Evolutionary conservation across 2,329 filamentous ascomycete genomes (phyloP).

Genomic region (Aspergillus amoenus): DNA sequence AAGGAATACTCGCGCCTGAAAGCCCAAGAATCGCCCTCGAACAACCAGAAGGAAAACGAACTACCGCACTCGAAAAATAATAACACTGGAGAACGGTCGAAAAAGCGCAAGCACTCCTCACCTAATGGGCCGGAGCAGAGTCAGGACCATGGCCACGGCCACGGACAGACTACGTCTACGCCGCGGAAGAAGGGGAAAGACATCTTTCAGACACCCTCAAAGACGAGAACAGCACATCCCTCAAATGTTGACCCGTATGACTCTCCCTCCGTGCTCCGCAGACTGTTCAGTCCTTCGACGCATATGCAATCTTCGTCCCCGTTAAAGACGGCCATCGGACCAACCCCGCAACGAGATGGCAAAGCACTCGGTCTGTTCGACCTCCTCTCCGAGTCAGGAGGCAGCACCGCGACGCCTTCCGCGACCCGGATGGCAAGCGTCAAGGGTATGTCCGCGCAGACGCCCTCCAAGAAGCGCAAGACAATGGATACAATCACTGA

Average conservation of each 20-base stretch:
- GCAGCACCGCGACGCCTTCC: slow-evolving; percentile 36
- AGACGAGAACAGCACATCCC: slow-evolving; percentile 34
- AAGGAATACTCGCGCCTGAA: slow-evolving; percentile 48
- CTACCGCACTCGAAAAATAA: slow-evolving; percentile 14
- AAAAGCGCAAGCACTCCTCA: slow-evolving; percentile 35
- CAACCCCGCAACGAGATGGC: slow-evolving; percentile 51
- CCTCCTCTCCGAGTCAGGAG: slow-evolving; percentile 43
- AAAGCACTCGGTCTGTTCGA: slow-evolving; percentile 50
- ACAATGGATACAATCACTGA: slow-evolving; percentile 30
- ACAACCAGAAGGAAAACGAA: slow-evolving; percentile 13
- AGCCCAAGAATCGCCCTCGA: slow-evolving; percentile 30
- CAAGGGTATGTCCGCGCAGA: slow-evolving; percentile 31
- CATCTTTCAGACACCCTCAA: slow-evolving; percentile 34
- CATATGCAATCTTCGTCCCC: slow-evolving; percentile 32
- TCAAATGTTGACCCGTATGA: slow-evolving; percentile 46
- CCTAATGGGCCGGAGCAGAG: slow-evolving; percentile 24
- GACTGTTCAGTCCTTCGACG: slow-evolving; percentile 37
- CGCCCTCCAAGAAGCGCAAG: slow-evolving; percentile 35
- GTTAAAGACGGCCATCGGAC: slow-evolving; percentile 44
- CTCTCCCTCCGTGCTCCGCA: slow-evolving; percentile 40
- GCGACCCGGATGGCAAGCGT: slow-evolving; percentile 27
- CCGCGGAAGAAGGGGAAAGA: slow-evolving; percentile 37
- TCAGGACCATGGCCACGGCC: not conserved
- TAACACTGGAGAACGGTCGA: slow-evolving; percentile 22
- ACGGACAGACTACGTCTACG: slow-evolving; percentile 23